Evolutionary conservation across 2,329 filamentous ascomycete species (phyloP), one percentile per base, ranked within the genome.

Genomic region (Aureobasidium sp.): DNA sequence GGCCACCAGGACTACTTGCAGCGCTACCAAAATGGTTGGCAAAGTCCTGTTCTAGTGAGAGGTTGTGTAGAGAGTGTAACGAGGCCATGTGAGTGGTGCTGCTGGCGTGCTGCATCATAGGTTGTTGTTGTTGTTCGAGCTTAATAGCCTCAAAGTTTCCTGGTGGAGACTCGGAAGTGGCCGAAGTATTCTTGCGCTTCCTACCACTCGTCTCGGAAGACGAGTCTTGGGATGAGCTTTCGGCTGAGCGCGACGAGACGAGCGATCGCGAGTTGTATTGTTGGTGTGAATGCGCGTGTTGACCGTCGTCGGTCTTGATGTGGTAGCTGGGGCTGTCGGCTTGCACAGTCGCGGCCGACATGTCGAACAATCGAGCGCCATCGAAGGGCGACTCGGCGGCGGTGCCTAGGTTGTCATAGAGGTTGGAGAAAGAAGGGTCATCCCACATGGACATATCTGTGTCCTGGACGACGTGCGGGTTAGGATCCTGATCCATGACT

Each of bases 21-120:
- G 80, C 80, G 66, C 82, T 83, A 16, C 81, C 79, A 68, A 86
- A 86, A 65, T 84, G 81, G 49, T 65, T 65, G 62, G 67, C 70
- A 61, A 74, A 71, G 62, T 73, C 71, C 44, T 69, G 67, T 39
- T 74, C 71, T 49, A 74, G 52, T 13, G 68, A 71, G 50, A 71
- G 67, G 41, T 70, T 69, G 64, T 71, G 67, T 68, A 71, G 70
- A 15, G 68, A 70, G 47, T 67, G 66, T 48, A 70, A 54, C 16
- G 48, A 48, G 21, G 50, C 49, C 49, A 64, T 61, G 55, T 64
- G 66, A 59, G 63, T 59, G 7, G 36, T 61, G 50, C 50, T 53
- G 7, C 25, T 49, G 25, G 42, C 52, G n/a, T 57, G 44, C n/a
- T 60, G 41, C 39, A 45, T 47, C 41, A 58, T 27, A 1, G 32